phyloP scores from a whole-genome alignment of 495 filamentous ascomycete species.

The Trichoderma gamsii region DNA sequence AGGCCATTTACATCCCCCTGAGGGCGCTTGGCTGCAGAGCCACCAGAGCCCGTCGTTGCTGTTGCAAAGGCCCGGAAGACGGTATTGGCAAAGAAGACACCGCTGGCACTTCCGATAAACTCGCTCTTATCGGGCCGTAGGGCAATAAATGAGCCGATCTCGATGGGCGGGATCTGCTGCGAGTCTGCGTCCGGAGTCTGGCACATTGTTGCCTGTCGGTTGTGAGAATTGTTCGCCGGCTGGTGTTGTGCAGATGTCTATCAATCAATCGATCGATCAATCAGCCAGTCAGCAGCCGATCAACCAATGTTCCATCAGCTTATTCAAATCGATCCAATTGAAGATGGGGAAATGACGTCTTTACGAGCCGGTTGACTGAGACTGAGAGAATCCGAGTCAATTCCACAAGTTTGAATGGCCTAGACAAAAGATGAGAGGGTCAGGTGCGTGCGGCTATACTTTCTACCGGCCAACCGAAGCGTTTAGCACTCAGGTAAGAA shows the following conservation, averaged over 20 bases:
- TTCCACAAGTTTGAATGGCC: background rate
- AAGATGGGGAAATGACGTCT: background rate
- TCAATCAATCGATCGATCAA: background rate
- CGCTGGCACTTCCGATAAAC: constrained; percentile 9
- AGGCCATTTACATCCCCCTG: constrained; percentile 7
- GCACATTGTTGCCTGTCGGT: background rate
- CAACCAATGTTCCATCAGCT: background rate
- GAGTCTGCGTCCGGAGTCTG: constrained; percentile 9
- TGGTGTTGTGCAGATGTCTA: background rate
- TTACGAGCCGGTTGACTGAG: background rate
- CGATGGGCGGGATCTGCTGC: constrained; percentile 11
- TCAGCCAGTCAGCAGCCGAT: background rate
- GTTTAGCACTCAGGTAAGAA: background rate
- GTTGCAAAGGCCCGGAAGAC: constrained; percentile 11
- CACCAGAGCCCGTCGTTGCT: background rate
- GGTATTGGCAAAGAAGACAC: constrained; percentile 11
- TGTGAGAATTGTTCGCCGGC: background rate
- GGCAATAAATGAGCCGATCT: constrained; percentile 14
- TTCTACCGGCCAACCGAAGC: background rate
- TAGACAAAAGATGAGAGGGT: background rate
- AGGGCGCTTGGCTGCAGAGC: background rate
- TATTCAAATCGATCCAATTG: background rate
- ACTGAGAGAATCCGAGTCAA: background rate
- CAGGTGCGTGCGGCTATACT: constrained; percentile 8
- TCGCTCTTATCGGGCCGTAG: constrained; percentile 11